These are phyloP conservation scores for Naegleria lovaniensis DNA, from an alignment of 208 protist species.

Conservation along the genomic window DNA sequence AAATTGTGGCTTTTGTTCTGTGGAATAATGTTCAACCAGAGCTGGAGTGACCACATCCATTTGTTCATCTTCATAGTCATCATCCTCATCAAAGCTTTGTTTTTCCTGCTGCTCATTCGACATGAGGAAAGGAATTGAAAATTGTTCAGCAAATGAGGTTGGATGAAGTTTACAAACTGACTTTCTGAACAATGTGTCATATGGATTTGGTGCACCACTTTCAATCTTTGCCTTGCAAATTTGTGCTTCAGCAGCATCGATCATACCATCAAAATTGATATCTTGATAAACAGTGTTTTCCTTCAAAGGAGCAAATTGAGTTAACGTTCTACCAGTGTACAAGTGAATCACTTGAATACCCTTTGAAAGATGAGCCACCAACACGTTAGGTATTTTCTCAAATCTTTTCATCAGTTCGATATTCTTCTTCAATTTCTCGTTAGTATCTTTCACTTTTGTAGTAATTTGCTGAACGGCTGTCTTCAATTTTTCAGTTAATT, in stretches of 20 bases:
- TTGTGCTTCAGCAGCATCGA: slow-evolving; percentile 23
- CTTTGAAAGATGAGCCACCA: slow-evolving; percentile 65
- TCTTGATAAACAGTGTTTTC: slow-evolving; percentile 63
- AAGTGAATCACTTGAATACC: slow-evolving; percentile 75
- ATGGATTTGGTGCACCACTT: background rate
- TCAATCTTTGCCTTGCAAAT: background rate
- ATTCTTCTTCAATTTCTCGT: slow-evolving; percentile 1
- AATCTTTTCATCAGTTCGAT: slow-evolving; percentile 22
- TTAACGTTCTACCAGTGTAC: slow-evolving; percentile 68
- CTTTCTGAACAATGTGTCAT: background rate
- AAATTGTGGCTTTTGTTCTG: background rate
- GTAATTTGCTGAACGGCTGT: background rate
- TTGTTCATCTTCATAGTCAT: background rate
- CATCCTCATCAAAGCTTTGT: background rate
- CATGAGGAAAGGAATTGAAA: background rate
- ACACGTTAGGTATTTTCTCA: slow-evolving; percentile 52
- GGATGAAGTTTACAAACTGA: background rate
- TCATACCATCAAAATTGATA: slow-evolving; percentile 63
- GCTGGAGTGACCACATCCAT: background rate
- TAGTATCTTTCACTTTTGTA: slow-evolving; percentile 17
- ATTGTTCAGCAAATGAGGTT: background rate
- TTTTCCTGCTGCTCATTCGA: background rate
- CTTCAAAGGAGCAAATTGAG: slow-evolving; percentile 58
- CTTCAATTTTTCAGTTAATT: slow-evolving; percentile 51
- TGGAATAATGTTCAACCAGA: background rate